These are phyloP conservation scores for Fraxinus sp. DNA, from an alignment of 305 asterid genomes.

Conservation along the genomic window DNA sequence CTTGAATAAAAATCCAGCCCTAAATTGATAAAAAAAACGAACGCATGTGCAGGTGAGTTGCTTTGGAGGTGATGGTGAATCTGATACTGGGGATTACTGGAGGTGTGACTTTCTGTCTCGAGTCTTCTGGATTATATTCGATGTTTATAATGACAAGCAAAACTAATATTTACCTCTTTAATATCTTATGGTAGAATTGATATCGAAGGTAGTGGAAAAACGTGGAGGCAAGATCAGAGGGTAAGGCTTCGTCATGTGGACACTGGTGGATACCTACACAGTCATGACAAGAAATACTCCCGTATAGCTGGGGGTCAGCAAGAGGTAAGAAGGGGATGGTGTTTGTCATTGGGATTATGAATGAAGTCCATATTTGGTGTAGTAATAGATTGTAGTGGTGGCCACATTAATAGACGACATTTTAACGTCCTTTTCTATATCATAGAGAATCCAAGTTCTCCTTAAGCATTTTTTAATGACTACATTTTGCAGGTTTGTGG, in stretches of 20 bases:
- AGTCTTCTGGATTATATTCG: slow-evolving; percentile 2
- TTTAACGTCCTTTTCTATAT: background rate
- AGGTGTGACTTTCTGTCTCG: slow-evolving; percentile 6
- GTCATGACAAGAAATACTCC: slow-evolving; percentile 90
- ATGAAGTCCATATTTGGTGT: background rate
- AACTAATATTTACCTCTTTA: background rate
- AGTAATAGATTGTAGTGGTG: background rate
- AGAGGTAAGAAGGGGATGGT: slow-evolving; percentile 55
- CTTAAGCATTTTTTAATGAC: background rate
- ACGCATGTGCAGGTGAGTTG: slow-evolving; percentile 70
- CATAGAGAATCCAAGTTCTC: background rate
- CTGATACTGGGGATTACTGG: slow-evolving; percentile 60
- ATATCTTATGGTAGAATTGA: slow-evolving; percentile 50
- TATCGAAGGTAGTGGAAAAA: slow-evolving; percentile 89
- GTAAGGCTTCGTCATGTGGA: slow-evolving; percentile 82
- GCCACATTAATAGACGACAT: background rate
- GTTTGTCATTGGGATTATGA: background rate
- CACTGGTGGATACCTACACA: slow-evolving; percentile 87
- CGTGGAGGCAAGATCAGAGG: slow-evolving; percentile 97
- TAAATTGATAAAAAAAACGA: background rate
- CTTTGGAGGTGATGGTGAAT: slow-evolving; percentile 76
- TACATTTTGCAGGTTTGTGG: slow-evolving; percentile 78
- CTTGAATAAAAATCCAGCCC: background rate
- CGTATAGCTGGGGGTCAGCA: slow-evolving; percentile 98
- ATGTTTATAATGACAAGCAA: background rate